Evolutionary conservation across 2,329 filamentous ascomycete genomes (phyloP), one percentile per base, ranked within the genome.

Genomic region (Calonectria pauciramosa): DNA sequence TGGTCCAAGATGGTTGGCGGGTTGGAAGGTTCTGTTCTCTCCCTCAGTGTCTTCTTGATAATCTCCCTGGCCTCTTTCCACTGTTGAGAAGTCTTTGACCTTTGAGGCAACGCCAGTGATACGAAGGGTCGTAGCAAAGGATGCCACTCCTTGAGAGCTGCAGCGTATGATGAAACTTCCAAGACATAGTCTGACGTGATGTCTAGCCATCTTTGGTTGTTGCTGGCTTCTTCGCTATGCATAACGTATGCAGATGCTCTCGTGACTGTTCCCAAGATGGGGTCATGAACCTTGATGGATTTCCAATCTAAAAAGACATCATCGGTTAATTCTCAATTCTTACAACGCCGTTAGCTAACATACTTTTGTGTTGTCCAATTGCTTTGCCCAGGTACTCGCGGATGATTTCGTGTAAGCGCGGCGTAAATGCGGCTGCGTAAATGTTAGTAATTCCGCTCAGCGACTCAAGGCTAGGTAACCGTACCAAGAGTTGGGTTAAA

Each of bases 401-500:
- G 20, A 69, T 34, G 3, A 69, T 36, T 14, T 54, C 23, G 26
- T 69, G 67, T 3, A 69, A 7, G 14, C 20, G 67, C 36, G 67
- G 67, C 2, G 51, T 38, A 13, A 60, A 69, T 3, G 38, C 52
- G 16, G 34, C 67, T 69, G 11, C 28, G 18, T 20, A 26, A 2
- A 8, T 20, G 28, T 41, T 32, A 52, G 67, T 47, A 32, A 38
- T 32, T 10, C 8, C 11, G 34, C 20, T 28, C 3, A 38, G 10
- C 6, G 1, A 20, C 2, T n/a, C 2, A 28, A 3, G 26, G 28
- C 7, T 18, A 18, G 30, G 14, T 47, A 47, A 47, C 26, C 52
- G 11, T 69, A 69, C 67, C 23, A 7, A 69, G 34, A 47, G 51
- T 60, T 47, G 67, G 67, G 67, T 69, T 69, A 13, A 69, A 60